Conservation (phyloP, 495 filamentous ascomycete species). For the Xylaria telfairii region DNA sequence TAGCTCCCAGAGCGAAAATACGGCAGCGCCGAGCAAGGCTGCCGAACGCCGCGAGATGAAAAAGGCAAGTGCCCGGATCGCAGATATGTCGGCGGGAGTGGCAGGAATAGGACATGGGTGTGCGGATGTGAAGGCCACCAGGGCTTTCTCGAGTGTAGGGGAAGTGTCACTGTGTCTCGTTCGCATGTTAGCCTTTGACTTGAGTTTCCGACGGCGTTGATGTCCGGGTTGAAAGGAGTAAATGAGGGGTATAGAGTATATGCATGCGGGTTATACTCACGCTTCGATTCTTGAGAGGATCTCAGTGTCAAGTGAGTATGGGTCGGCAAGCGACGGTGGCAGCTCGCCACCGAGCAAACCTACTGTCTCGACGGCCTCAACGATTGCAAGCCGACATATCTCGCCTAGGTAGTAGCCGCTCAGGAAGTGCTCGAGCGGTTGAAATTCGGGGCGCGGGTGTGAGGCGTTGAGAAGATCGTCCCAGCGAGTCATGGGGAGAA, state of each 20-base stretch:
- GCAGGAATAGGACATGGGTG: slow-evolving; percentile 52
- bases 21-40: slow-evolving; percentile 65
- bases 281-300: slow-evolving; percentile 64
- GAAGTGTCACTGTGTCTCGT: slow-evolving; percentile 41
- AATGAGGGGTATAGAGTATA: neutral
- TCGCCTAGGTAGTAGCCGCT: slow-evolving; percentile 86
- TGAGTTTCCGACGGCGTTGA: neutral
- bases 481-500: slow-evolving; percentile 76
- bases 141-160: slow-evolving; percentile 39
- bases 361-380: slow-evolving; percentile 64
- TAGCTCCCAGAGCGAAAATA: slow-evolving; percentile 67
- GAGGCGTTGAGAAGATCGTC: slow-evolving; percentile 66
- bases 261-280: slow-evolving; percentile 44
- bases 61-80: slow-evolving; percentile 59
- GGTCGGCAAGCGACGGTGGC: slow-evolving; percentile 55
- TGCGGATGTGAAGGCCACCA: slow-evolving; percentile 43
- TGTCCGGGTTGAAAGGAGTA: neutral
- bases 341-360: slow-evolving; percentile 63
- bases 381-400: slow-evolving; percentile 70
- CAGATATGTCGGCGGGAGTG: slow-evolving; percentile 57
- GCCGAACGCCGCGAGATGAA: slow-evolving; percentile 66
- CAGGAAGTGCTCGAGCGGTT: slow-evolving; percentile 84
- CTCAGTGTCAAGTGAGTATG: slow-evolving; percentile 67
- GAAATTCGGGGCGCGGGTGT: slow-evolving; percentile 78
- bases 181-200: slow-evolving; percentile 28